Evolutionary conservation across 2,329 filamentous ascomycete genomes (phyloP).

Genomic region (Penicillium sp.): DNA sequence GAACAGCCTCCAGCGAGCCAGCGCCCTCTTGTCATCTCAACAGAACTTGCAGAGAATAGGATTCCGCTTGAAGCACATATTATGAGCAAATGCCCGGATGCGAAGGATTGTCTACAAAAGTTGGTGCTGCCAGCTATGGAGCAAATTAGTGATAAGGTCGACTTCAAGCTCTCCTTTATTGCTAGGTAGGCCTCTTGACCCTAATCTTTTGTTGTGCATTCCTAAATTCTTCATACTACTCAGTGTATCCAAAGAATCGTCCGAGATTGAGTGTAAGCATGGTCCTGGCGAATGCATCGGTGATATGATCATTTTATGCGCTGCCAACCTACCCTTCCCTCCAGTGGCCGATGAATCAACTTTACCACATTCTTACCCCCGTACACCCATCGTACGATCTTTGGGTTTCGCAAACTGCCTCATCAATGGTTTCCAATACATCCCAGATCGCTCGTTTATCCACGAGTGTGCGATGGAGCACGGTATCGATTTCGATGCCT

Average conservation of each 20-base stretch:
- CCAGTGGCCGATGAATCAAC: constrained; percentile 25
- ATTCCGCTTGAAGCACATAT: constrained; percentile 92
- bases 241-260: constrained; percentile 69
- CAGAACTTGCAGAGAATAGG: constrained; percentile 16
- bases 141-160: constrained; percentile 76
- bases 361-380: constrained; percentile 61
- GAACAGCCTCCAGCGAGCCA: not conserved
- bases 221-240: constrained; percentile 9
- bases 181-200: constrained; percentile 62
- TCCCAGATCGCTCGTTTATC: constrained; percentile 77
- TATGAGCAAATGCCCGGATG: constrained; percentile 97
- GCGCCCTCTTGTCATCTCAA: not conserved
- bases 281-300: constrained; percentile 89
- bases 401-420: constrained; percentile 95
- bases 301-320: constrained; percentile 93
- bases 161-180: constrained; percentile 90
- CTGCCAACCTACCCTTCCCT: constrained; percentile 64
- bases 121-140: constrained; percentile 88
- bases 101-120: constrained; percentile 76
- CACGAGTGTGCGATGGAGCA: constrained; percentile 90
- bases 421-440: constrained; percentile 71
- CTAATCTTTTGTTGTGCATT: not conserved
- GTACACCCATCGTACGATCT: constrained; percentile 73
- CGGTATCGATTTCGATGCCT: constrained; percentile 76
- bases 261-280: constrained; percentile 86